A percentile compares a stretch with the other conserved stretches of the same genome.
Conservation (phyloP, 805 yeast species). For the Saccharomycopsis fermentans region DNA sequence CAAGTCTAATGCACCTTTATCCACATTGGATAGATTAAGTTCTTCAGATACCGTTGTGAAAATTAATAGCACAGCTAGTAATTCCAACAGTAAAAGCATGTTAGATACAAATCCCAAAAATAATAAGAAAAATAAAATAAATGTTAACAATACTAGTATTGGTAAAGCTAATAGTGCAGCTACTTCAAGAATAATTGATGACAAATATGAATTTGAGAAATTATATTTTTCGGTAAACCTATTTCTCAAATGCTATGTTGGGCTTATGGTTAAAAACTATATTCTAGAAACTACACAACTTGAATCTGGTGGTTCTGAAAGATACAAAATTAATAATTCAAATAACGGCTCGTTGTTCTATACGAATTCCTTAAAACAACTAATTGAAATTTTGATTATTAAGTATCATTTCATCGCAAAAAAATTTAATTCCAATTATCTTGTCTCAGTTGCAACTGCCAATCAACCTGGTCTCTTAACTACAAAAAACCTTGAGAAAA, state of each 20-base stretch:
- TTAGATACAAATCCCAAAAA: neutral
- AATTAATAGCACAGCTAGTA: neutral
- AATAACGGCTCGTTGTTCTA: constrained; percentile 4
- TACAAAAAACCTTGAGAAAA: neutral
- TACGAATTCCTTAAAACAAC: constrained; percentile 8
- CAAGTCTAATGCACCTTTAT: neutral
- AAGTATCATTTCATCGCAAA: constrained; percentile 12
- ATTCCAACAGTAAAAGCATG: neutral
- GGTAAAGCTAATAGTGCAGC: neutral
- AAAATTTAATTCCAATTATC: neutral
- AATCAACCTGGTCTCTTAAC: neutral
- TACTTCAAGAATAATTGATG: neutral
- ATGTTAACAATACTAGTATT: neutral
- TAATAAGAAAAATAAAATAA: neutral
- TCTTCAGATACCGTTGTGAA: neutral
- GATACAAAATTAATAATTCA: neutral
- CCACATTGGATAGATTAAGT: neutral
- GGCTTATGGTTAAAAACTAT: constrained; percentile 6
- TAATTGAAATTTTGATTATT: constrained; percentile 9
- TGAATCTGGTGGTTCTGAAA: neutral
- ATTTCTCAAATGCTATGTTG: constrained; percentile 19
- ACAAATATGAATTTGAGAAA: constrained; percentile 22
- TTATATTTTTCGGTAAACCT: constrained; percentile 38
- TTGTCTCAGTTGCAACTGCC: neutral
- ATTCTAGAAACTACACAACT: constrained; percentile 4